Percentiles rank a stretch among this genome's conserved stretches.
These are phyloP conservation scores for Fistulina hepatica DNA, from an alignment of 1,284 basidiomycete species.

Conservation along the genomic window DNA sequence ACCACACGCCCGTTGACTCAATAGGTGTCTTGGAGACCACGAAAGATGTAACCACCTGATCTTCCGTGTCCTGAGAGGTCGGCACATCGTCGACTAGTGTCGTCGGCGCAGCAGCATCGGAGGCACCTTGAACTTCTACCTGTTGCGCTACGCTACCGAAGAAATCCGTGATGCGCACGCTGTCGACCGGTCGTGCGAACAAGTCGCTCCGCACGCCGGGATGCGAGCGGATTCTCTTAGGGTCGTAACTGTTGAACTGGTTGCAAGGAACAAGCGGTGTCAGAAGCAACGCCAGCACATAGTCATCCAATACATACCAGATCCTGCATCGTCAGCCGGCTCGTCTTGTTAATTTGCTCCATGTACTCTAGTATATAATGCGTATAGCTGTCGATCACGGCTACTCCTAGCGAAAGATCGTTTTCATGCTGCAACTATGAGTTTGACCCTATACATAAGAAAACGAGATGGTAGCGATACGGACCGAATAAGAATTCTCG, in stretches of 20 bases:
- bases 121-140: conserved; percentile 35
- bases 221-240: conserved; percentile 67
- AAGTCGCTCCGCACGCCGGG: conserved; percentile 83
- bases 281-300: background rate
- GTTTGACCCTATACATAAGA: conserved; percentile 1
- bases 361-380: conserved; percentile 88
- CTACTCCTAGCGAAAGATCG: conserved; percentile 88
- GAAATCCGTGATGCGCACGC: conserved; percentile 88
- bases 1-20: too few relatives aligned
- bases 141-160: conserved; percentile 88
- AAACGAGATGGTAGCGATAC: conserved; percentile 21
- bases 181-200: conserved; percentile 56
- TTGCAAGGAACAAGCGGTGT: background rate
- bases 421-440: conserved; percentile 62
- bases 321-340: conserved; percentile 70
- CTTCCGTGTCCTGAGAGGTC: background rate
- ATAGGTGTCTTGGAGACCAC: too few relatives aligned
- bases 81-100: conserved; percentile 6
- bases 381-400: conserved; percentile 93
- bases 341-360: conserved; percentile 89
- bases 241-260: conserved; percentile 77
- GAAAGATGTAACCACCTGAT: too few relatives aligned
- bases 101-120: conserved; percentile 11
- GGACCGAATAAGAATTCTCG: conserved; percentile 89
- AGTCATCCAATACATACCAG: conserved; percentile 73